These are phyloP conservation scores for Tilletia horrida DNA, from an alignment of 1,284 basidiomycete species.

Conservation along the genomic window DNA sequence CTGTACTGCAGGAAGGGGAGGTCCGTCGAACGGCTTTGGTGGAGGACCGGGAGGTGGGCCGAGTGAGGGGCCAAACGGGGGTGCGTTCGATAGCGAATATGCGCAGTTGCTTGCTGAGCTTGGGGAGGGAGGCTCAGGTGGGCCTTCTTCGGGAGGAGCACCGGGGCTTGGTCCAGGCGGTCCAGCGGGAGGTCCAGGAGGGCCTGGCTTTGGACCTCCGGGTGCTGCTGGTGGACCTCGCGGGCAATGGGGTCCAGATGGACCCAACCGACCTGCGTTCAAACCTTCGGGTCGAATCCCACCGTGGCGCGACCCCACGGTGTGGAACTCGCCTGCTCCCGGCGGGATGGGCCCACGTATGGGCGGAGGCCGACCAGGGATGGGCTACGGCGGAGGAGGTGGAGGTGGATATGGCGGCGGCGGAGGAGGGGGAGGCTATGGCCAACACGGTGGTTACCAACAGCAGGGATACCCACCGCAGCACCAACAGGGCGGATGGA, in stretches of 20 bases:
- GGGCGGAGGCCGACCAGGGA: slow-evolving; percentile 17
- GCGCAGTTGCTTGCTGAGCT: slow-evolving; percentile 96
- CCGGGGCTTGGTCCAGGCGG: slow-evolving; percentile 27
- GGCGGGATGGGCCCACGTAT: slow-evolving; percentile 24
- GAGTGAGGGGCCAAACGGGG: slow-evolving; percentile 37
- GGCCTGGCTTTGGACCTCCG: slow-evolving; percentile 22
- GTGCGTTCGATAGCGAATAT: slow-evolving; percentile 88
- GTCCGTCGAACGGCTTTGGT: slow-evolving; percentile 43
- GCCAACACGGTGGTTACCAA: slow-evolving; percentile 19
- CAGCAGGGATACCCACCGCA: slow-evolving; percentile 21
- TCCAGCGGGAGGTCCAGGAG: slow-evolving; percentile 21
- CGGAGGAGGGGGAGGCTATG: slow-evolving; percentile 18
- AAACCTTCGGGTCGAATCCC: slow-evolving; percentile 39
- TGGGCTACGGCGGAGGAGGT: slow-evolving; percentile 6
- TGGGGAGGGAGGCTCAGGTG: slow-evolving; percentile 68
- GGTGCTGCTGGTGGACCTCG: slow-evolving; percentile 19
- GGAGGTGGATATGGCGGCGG: background rate
- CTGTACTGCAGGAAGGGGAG: slow-evolving; percentile 68
- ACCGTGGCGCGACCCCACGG: slow-evolving; percentile 51
- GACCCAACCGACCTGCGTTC: slow-evolving; percentile 19
- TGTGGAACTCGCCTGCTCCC: slow-evolving; percentile 45
- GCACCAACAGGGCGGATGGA: background rate
- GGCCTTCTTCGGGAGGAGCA: slow-evolving; percentile 22
- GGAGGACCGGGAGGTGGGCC: slow-evolving; percentile 51
- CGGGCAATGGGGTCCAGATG: slow-evolving; percentile 20